Evolutionary conservation across 1,139 yeast species (phyloP).

Genomic region (Lizanozyma gosingica): DNA sequence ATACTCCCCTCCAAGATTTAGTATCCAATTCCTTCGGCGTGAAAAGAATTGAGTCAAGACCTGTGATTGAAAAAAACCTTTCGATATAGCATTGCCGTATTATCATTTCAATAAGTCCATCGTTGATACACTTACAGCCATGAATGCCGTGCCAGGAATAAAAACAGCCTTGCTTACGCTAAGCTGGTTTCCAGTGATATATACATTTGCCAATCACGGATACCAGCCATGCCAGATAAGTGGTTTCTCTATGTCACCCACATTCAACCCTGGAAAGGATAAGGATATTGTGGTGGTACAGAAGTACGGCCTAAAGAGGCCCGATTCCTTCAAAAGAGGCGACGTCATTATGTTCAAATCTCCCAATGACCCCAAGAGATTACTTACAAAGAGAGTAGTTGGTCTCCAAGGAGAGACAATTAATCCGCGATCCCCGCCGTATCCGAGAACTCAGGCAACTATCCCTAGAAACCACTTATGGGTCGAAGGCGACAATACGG

Average conservation of each 20-base stretch:
- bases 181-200: conserved; percentile 74
- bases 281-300: conserved; percentile 66
- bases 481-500: conserved; percentile 90
- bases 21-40: too few species aligned
- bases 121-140: too few species aligned
- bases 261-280: conserved; percentile 59
- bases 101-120: too few species aligned
- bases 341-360: conserved; percentile 75
- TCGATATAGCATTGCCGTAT: too few species aligned
- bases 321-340: conserved; percentile 42
- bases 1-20: too few species aligned
- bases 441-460: conserved; percentile 51
- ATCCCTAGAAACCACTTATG: conserved; percentile 79
- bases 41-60: too few species aligned
- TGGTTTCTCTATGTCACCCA: conserved; percentile 86
- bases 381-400: conserved; percentile 68
- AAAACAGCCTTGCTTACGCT: conserved; percentile 22
- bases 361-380: conserved; percentile 66
- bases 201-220: conserved; percentile 61
- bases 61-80: too few species aligned
- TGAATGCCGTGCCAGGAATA: too few species aligned
- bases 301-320: conserved; percentile 48
- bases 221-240: conserved; percentile 69
- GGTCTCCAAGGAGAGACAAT: conserved; percentile 68
- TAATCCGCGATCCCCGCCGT: conserved; percentile 46